Conservation (phyloP, 805 yeast species). For the Cyberlindnera japonica region DNA sequence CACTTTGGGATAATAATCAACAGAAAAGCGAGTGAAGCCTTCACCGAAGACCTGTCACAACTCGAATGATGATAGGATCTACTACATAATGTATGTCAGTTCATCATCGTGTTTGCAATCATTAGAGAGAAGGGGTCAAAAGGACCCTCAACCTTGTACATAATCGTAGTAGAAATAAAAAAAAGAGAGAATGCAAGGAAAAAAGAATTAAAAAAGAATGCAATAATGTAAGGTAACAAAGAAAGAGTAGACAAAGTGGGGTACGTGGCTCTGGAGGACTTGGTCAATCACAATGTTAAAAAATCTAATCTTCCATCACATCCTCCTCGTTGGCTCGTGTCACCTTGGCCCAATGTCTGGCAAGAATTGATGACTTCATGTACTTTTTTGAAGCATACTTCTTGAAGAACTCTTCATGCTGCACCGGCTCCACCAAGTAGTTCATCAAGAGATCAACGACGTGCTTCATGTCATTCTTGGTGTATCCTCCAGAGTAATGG, state of each 20-base stretch:
- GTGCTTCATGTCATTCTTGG: conserved; percentile 64
- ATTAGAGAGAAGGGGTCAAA: neutral
- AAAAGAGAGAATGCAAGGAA: no score
- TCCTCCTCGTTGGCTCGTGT: neutral
- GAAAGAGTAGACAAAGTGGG: no score
- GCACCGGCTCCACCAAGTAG: conserved; percentile 74
- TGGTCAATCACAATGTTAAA: no score
- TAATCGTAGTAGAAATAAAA: neutral
- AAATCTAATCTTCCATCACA: conserved; percentile 2
- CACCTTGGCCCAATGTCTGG: conserved; percentile 46
- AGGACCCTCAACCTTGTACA: neutral
- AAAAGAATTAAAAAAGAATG: no score
- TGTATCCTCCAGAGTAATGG: conserved; percentile 90
- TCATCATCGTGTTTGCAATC: neutral
- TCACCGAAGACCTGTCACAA: no score
- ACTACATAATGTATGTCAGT: neutral
- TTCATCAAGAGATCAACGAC: conserved; percentile 71
- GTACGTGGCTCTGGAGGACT: no score
- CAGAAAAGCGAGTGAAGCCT: no score
- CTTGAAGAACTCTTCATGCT: conserved; percentile 88
- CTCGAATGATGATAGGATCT: no score
- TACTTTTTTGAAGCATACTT: conserved; percentile 88
- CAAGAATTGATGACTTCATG: conserved; percentile 77
- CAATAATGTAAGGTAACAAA: neutral
- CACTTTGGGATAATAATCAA: no score